Evolutionary conservation across 1,284 basidiomycete species (phyloP).

Genomic region (Ustilago cynodontis): DNA sequence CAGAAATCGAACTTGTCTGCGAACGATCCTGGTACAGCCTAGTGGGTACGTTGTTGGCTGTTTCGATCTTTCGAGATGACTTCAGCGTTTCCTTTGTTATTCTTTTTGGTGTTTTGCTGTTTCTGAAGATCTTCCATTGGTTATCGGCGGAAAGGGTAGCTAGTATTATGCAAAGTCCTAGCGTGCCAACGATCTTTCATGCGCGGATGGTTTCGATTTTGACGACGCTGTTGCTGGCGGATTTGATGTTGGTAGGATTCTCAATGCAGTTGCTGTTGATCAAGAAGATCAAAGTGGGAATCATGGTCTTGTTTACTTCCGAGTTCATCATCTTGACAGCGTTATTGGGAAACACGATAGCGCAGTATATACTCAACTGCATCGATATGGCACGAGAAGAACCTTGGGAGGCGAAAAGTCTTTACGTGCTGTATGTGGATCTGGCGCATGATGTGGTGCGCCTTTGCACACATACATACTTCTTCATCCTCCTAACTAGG

Average conservation of each 20-base stretch:
- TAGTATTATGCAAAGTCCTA: constrained; percentile 97
- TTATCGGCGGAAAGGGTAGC: constrained; percentile 93
- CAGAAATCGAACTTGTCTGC: constrained; percentile 94
- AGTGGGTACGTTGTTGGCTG: constrained; percentile 92
- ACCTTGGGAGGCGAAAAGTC: constrained; percentile 94
- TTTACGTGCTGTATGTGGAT: constrained; percentile 95
- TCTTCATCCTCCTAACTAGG: constrained; percentile 91
- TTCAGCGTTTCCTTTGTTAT: constrained; percentile 86
- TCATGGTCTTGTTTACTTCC: constrained; percentile 89
- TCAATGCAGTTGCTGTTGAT: constrained; percentile 75
- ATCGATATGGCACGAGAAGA: constrained; percentile 74
- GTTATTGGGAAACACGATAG: constrained; percentile 80
- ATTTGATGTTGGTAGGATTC: constrained; percentile 79
- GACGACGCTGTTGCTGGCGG: constrained; percentile 78
- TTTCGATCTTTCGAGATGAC: constrained; percentile 87
- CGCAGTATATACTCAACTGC: constrained; percentile 86
- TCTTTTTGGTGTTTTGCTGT: constrained; percentile 91
- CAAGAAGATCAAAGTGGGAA: constrained; percentile 73
- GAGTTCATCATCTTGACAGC: constrained; percentile 88
- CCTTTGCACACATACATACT: constrained; percentile 84
- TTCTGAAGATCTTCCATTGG: constrained; percentile 98
- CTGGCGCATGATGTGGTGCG: constrained; percentile 88
- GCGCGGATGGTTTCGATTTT: constrained; percentile 82
- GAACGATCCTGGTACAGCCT: constrained; percentile 97
- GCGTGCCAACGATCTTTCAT: constrained; percentile 85